phyloP scores from a whole-genome alignment of 306 rosid genomes.

The Vicia faba region DNA sequence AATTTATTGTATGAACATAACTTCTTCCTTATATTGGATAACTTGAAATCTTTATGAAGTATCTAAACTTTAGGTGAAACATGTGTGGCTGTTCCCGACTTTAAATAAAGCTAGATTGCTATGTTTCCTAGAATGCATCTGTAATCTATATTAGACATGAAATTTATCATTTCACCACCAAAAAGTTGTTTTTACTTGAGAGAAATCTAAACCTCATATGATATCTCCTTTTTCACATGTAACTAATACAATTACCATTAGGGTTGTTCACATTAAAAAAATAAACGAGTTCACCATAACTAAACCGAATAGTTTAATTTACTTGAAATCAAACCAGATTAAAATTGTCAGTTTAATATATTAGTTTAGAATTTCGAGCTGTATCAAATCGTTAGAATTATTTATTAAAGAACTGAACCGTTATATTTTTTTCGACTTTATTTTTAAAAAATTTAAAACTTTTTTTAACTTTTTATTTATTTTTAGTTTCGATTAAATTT shows the following conservation, averaged over 20 bases:
- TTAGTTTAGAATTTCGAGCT: too few relatives aligned
- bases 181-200: constrained; percentile 27
- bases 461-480: neutral
- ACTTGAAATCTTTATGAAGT: constrained; percentile 23
- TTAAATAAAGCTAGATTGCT: constrained; percentile 35
- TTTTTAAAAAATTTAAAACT: too few relatives aligned
- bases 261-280: too few relatives aligned
- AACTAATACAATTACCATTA: neutral
- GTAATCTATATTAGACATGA: constrained; percentile 20
- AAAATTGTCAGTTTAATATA: too few relatives aligned
- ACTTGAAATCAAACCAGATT: too few relatives aligned
- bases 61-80: constrained; percentile 41
- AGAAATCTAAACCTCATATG: constrained; percentile 19
- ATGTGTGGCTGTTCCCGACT: constrained; percentile 41
- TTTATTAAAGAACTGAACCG: too few relatives aligned
- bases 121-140: constrained; percentile 45
- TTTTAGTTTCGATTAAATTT: too few relatives aligned
- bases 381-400: too few relatives aligned
- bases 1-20: neutral
- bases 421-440: too few relatives aligned
- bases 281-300: too few relatives aligned
- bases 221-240: constrained; percentile 10
- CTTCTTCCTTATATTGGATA: constrained; percentile 7
- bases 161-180: constrained; percentile 37
- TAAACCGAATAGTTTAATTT: too few relatives aligned